These are phyloP conservation scores for Colletotrichum phormii DNA, from an alignment of 2,329 filamentous ascomycete genomes.

Conservation along the genomic window DNA sequence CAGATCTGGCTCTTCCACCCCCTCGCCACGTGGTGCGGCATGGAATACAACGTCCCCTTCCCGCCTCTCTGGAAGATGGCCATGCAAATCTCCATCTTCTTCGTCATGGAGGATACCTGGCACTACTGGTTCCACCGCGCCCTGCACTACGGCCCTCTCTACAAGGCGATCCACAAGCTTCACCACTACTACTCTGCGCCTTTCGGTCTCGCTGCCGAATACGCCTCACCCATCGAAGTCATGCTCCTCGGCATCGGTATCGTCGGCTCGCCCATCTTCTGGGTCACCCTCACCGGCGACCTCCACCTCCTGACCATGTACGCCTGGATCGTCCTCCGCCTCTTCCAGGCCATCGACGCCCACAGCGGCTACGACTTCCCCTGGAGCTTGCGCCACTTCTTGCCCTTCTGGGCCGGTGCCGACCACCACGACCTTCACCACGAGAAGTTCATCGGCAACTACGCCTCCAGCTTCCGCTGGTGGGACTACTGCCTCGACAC, in stretches of 20 bases:
- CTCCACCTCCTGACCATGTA: conserved; percentile 99
- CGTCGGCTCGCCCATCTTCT: conserved; percentile 84
- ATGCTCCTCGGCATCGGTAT: conserved; percentile 93
- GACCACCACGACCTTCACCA: conserved; percentile 98
- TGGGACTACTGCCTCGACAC: conserved; percentile 97
- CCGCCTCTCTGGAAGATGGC: conserved; percentile 87
- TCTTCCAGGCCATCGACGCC: conserved; percentile 98
- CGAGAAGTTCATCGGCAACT: conserved; percentile 99
- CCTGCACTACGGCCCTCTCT: conserved; percentile 94
- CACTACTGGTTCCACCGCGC: conserved; percentile 97
- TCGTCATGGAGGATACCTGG: conserved; percentile 96
- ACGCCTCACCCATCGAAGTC: conserved; percentile 96
- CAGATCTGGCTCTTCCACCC: conserved; percentile 99
- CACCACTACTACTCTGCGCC: conserved; percentile 99
- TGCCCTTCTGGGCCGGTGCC: conserved; percentile 98
- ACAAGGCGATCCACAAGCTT: conserved; percentile 98
- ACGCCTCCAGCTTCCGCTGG: conserved; percentile 97
- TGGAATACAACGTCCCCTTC: conserved; percentile 90
- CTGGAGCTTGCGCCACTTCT: conserved; percentile 93
- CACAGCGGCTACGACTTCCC: conserved; percentile 99
- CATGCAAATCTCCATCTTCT: conserved; percentile 92
- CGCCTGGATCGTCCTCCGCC: conserved; percentile 89
- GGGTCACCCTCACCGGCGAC: conserved; percentile 84
- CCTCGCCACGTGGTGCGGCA: conserved; percentile 90
- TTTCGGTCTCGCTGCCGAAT: conserved; percentile 96